Evolutionary conservation across 257 asterid genomes (phyloP).

Genomic region (Solanum boliviense): DNA sequence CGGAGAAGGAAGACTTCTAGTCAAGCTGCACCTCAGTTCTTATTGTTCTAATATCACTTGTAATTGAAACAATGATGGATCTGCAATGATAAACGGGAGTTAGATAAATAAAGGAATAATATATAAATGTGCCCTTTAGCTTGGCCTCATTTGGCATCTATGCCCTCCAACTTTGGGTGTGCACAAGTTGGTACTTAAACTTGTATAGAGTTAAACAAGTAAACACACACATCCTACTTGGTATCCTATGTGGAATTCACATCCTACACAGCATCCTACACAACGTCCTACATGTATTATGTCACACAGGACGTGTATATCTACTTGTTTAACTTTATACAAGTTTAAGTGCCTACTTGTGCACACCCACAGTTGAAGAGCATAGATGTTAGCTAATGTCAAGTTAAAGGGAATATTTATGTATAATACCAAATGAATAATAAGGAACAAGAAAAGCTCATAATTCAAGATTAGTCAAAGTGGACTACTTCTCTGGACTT

Average conservation of each 20-base stretch:
- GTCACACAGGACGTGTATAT: not conserved
- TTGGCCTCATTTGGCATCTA: not conserved
- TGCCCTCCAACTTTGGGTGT: not conserved
- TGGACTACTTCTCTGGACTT: constrained; percentile 85
- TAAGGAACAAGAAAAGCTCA: not conserved
- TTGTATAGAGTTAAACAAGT: not conserved
- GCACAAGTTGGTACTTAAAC: not conserved
- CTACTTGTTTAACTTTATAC: not conserved
- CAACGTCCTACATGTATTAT: not conserved
- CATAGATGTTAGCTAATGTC: not conserved
- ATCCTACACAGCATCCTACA: not conserved
- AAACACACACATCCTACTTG: not conserved
- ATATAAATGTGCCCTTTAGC: not conserved
- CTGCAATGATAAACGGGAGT: constrained; percentile 28
- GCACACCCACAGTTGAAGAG: not conserved
- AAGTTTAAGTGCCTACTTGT: not conserved
- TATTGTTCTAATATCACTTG: constrained; percentile 96
- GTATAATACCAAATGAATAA: not conserved
- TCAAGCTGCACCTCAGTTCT: constrained; percentile 65
- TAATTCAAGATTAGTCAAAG: not conserved
- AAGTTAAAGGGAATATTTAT: not conserved
- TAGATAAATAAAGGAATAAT: constrained; percentile 9
- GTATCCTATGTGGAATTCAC: not conserved
- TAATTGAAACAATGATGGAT: constrained; percentile 76
- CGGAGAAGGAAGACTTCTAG: not conserved